Base-by-base conservation (phyloP, 1,284 basidiomycete genomes). In the Cerioporus squamosus region DNA sequence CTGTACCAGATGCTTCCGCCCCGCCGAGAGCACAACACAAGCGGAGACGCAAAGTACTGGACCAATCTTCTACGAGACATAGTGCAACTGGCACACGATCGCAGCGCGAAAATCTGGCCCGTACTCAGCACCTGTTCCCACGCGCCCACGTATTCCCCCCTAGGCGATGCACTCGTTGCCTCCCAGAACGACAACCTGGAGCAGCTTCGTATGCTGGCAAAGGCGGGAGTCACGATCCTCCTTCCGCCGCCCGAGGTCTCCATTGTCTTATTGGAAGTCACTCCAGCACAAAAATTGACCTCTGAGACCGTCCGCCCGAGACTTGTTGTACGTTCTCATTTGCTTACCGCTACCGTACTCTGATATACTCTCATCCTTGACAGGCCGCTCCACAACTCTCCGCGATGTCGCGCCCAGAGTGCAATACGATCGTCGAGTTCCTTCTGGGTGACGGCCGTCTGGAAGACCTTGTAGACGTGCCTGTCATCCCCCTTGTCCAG, bases 21-120 rank as follows among this genome's bases (percentile, higher is more conserved):
- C 6, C 43, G 22, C 5, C 51, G 53, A 15, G 51, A 48, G 17
- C 40, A 15, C 1, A 48, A 49, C 17, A 47, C 51, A 5, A 58
- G 51, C 22, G 56, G 56, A 12, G 56, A 58, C 20, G 46, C 51
- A 1, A 42, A 24, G 40, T 58, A 58, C 33, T 58, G 56, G 56
- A 53, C 56, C 26, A 44, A 45, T 3, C 46, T 48, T 5, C 51
- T 58, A 7, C 33, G n/a, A 18, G 24, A 49, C n/a, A 39, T 53
- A 9, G 31, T 58, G 17, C 22, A n/a, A 15, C 36, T 58, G 2
- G 56, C 56, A 4, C 23, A 39, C 15, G 20, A 9, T 3, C 38
- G 36, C 14, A 14, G 31, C 7, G 51, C 45, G 9, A 8, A n/a
- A 1, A 40, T 58, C 17, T 58, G 56, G 56, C 51, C 56, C 23